Conservation (phyloP, 176 grass and related monocot genomes). For the Aegilops speltoides region DNA sequence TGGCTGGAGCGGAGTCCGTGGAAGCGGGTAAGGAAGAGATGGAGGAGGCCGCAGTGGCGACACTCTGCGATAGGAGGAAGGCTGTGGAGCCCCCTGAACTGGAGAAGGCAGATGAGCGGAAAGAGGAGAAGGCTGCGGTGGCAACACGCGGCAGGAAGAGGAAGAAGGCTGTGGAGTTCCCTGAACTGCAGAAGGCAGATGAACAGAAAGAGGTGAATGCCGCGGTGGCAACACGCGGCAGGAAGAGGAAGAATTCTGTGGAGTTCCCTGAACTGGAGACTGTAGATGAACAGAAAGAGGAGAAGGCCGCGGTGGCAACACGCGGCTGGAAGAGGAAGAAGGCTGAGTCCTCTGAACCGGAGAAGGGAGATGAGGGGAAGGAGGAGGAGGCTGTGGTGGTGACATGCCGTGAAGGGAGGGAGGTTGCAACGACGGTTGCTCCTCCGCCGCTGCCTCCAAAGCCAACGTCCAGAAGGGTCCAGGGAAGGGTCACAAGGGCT, state of each 20-base stretch:
- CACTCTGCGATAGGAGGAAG: not conserved
- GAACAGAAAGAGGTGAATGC: not conserved
- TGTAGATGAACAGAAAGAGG: not conserved
- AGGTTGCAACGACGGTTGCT: not conserved
- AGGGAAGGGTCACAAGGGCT: slow-evolving; percentile 6
- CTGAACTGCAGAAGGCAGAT: not conserved
- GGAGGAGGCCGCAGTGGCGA: not conserved
- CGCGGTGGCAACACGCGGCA: not conserved
- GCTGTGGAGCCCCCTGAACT: not conserved
- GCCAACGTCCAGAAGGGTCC: slow-evolving; percentile 16
- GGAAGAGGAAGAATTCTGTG: not conserved
- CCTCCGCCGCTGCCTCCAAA: slow-evolving; percentile 20
- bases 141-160: not conserved
- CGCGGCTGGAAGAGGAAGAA: not conserved
- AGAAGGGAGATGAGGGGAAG: not conserved
- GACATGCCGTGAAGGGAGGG: slow-evolving; percentile 1
- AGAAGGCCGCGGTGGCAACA: not conserved
- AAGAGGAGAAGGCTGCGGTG: slow-evolving; percentile 1
- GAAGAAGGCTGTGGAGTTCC: slow-evolving; percentile 1
- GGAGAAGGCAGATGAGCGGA: not conserved
- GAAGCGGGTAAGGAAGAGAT: slow-evolving; percentile 1
- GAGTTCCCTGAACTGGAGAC: not conserved
- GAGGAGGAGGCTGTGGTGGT: slow-evolving; percentile 19
- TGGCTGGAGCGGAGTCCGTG: not conserved
- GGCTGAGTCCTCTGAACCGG: not conserved